Percentiles rank a stretch among this genome's conserved stretches.
Conservation (phyloP, 106 monocot genomes). For the Platanthera guangdongensis region DNA sequence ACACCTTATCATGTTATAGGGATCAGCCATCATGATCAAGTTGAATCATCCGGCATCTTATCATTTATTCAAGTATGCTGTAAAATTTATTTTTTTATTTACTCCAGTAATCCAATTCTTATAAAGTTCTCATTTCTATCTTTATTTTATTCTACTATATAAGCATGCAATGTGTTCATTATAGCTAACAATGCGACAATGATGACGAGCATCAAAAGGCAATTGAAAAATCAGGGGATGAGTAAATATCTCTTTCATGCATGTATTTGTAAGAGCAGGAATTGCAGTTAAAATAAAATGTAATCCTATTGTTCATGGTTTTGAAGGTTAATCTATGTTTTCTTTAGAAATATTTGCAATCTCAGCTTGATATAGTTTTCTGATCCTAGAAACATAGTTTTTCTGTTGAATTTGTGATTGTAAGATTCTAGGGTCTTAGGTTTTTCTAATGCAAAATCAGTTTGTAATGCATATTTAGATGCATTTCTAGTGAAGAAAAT, state of each 20-base stretch:
- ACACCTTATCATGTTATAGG: conserved; percentile 34
- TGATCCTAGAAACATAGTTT: not conserved
- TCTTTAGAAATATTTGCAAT: conserved; percentile 1
- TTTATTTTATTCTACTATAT: conserved; percentile 2
- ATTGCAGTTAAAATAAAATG: not conserved
- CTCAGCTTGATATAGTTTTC: not conserved
- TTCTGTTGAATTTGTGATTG: not conserved
- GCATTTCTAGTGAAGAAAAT: not conserved
- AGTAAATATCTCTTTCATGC: not conserved
- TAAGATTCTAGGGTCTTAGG: not conserved
- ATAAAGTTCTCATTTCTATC: not conserved
- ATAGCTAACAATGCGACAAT: not conserved
- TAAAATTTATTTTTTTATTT: not conserved
- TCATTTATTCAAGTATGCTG: conserved; percentile 68
- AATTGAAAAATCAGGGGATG: not conserved
- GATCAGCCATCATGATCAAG: conserved; percentile 78
- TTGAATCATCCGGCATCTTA: conserved; percentile 46
- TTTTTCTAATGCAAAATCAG: not conserved
- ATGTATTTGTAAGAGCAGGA: not conserved
- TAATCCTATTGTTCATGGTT: not conserved
- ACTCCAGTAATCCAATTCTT: not conserved
- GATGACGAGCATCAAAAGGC: not conserved
- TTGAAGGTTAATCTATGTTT: not conserved
- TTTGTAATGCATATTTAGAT: not conserved
- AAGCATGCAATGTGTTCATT: not conserved